Percentiles rank a stretch among this genome's conserved stretches.
Conservation (phyloP, 2,329 filamentous ascomycete species). For the Hymenoscyphus albidus region DNA sequence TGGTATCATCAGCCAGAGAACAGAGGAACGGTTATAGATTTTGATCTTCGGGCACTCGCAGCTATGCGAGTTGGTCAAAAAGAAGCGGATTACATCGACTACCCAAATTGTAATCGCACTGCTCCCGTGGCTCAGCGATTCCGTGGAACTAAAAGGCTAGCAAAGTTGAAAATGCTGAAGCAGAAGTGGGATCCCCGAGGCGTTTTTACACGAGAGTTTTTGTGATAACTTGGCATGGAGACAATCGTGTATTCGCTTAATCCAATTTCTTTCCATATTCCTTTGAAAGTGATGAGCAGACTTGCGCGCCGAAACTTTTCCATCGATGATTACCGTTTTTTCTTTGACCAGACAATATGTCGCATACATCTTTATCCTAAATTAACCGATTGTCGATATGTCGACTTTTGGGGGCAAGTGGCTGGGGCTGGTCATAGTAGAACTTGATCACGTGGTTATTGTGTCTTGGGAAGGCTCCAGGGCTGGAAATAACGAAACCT, state of each 20-base stretch:
- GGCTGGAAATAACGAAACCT: too few species aligned
- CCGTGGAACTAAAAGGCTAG: constrained; percentile 13
- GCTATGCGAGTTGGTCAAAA: constrained; percentile 1
- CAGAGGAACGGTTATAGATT: constrained; percentile 1
- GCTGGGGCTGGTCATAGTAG: too few species aligned
- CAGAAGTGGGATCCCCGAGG: constrained; percentile 29
- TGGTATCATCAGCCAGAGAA: constrained; percentile 7
- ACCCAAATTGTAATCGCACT: background rate
- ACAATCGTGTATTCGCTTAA: background rate
- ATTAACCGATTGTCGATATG: too few species aligned
- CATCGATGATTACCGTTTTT: too few species aligned
- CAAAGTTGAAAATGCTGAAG: constrained; percentile 28
- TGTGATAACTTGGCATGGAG: constrained; percentile 1
- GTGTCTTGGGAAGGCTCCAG: too few species aligned
- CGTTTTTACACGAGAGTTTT: constrained; percentile 20
- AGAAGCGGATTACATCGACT: constrained; percentile 6
- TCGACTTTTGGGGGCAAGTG: too few species aligned
- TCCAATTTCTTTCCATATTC: background rate
- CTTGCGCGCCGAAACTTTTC: too few species aligned
- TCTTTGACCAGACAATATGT: too few species aligned
- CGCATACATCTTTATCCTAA: too few species aligned
- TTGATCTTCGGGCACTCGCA: background rate
- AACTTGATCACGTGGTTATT: too few species aligned
- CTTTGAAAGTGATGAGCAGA: background rate
- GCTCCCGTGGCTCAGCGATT: constrained; percentile 6